Evolutionary conservation across 1,139 yeast species (phyloP).

Genomic region (Saccharomycopsis hybrid): DNA sequence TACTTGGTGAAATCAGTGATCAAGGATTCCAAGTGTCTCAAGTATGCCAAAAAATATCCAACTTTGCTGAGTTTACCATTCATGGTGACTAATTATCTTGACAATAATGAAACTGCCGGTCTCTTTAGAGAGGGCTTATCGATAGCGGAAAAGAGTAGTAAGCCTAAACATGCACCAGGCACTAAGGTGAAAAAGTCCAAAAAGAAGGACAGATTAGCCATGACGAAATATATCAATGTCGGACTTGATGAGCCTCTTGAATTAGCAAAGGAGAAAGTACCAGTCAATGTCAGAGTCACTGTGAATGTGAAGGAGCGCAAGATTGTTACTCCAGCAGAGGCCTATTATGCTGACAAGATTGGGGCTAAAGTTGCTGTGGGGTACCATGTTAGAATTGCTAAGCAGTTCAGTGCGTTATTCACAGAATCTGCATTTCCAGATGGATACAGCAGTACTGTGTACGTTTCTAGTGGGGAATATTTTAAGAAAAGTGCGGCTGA

Average conservation of each 20-base stretch:
- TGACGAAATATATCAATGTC: constrained; percentile 67
- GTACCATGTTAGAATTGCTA: constrained; percentile 65
- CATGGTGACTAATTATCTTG: constrained; percentile 42
- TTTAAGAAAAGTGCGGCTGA: constrained; percentile 32
- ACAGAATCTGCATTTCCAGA: constrained; percentile 60
- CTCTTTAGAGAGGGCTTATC: constrained; percentile 65
- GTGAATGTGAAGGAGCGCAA: constrained; percentile 57
- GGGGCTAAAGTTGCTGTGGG: constrained; percentile 66
- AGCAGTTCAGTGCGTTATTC: constrained; percentile 55
- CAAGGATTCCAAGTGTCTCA: constrained; percentile 45
- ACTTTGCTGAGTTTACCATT: constrained; percentile 69
- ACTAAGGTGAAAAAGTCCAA: constrained; percentile 38
- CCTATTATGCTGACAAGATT: constrained; percentile 48
- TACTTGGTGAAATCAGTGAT: constrained; percentile 65
- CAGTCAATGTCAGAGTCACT: constrained; percentile 74
- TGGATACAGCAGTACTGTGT: constrained; percentile 67
- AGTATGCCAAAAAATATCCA: constrained; percentile 65
- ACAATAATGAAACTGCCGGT: constrained; percentile 38
- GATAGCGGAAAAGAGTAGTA: constrained; percentile 34
- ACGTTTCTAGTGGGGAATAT: constrained; percentile 62
- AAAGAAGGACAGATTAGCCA: constrained; percentile 37
- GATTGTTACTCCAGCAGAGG: constrained; percentile 66
- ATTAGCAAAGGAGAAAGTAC: constrained; percentile 56
- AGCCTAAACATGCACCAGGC: constrained; percentile 30
- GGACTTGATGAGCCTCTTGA: constrained; percentile 57